A percentile compares a stretch with the other conserved stretches of the same genome.
Conservation (phyloP, 768 basidiomycete species). For the Macrolepiota fuliginosa region DNA sequence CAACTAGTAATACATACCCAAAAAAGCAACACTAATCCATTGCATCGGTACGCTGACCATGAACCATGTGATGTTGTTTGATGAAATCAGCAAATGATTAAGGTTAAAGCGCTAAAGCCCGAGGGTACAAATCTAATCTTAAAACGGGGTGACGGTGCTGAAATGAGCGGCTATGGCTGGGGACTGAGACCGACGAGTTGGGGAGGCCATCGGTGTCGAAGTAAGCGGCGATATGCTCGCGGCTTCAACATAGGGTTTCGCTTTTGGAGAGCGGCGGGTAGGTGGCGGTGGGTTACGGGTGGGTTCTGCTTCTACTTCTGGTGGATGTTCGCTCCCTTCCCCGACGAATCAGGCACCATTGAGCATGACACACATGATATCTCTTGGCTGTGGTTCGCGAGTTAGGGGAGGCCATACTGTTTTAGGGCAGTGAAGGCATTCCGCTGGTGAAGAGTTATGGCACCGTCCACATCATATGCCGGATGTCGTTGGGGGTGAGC, state of each 20-base stretch:
- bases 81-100: background rate
- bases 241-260: no score
- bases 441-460: background rate
- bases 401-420: background rate
- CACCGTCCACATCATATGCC: background rate
- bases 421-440: background rate
- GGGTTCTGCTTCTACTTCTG: no score
- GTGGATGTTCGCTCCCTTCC: no score
- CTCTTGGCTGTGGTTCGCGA: background rate
- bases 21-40: background rate
- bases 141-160: background rate
- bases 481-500: background rate
- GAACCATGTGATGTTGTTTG: background rate
- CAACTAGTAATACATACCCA: background rate
- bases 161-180: background rate
- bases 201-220: background rate
- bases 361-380: no score
- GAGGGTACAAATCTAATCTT: conserved; percentile 1
- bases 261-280: no score
- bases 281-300: no score
- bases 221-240: no score
- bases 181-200: background rate
- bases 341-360: no score
- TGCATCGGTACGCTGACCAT: background rate
- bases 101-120: background rate